Conservation (phyloP, 345 rosid genomes). For the Boechera retrofracta region DNA sequence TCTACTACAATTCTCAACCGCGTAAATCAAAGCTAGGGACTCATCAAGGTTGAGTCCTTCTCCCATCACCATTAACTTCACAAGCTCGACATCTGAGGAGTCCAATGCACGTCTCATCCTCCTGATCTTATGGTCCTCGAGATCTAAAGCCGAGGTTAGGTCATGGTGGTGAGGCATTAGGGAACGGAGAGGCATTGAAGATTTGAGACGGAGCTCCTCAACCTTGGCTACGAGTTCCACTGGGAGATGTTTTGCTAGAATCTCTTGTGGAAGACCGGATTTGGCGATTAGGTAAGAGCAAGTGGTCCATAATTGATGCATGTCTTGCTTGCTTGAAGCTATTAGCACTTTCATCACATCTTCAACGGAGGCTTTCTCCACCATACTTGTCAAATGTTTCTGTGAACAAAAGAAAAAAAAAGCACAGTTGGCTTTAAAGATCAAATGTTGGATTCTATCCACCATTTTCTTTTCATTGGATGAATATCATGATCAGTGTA, state of each 20-base stretch:
- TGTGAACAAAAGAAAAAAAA: conserved; percentile 32
- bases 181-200: conserved; percentile 71
- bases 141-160: conserved; percentile 62
- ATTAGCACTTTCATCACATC: conserved; percentile 96
- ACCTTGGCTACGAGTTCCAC: conserved; percentile 88
- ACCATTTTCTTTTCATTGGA: conserved; percentile 7
- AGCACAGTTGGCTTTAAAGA: not conserved
- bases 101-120: conserved; percentile 94
- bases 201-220: conserved; percentile 89
- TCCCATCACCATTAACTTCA: conserved; percentile 99
- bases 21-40: conserved; percentile 86
- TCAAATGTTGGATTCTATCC: not conserved
- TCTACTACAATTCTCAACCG: conserved; percentile 94
- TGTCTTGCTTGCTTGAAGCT: conserved; percentile 96
- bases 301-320: conserved; percentile 97
- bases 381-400: conserved; percentile 96
- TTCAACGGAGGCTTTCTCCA: conserved; percentile 94
- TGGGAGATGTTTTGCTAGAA: conserved; percentile 87
- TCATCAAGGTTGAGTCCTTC: conserved; percentile 96
- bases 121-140: conserved; percentile 90
- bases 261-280: conserved; percentile 91
- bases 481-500: conserved; percentile 6
- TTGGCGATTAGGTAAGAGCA: conserved; percentile 96
- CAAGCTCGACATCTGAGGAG: conserved; percentile 91
- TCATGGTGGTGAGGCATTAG: conserved; percentile 62